Evolutionary conservation across 352 stramenopile species (phyloP).

Genomic region (Globisporangium orthogonon): DNA sequence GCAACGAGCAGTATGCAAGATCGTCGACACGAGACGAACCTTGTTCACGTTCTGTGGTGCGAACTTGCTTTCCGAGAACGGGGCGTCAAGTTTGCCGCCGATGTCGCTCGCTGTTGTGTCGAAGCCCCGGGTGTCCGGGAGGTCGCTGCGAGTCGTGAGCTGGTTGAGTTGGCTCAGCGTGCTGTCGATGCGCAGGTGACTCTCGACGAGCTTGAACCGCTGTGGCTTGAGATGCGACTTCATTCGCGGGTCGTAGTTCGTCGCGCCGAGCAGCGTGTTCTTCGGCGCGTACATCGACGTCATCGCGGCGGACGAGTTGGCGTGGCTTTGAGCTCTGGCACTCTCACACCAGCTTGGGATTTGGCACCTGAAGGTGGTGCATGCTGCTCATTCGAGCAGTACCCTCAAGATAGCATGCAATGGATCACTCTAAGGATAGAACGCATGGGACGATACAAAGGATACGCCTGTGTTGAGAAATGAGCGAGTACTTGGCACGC

Average conservation of each 20-base stretch:
- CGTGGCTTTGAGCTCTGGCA: background rate
- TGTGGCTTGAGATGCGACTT: conserved; percentile 73
- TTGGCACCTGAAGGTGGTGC: too few relatives aligned
- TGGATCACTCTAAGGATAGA: too few relatives aligned
- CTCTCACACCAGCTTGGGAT: background rate
- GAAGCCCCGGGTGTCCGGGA: conserved; percentile 47
- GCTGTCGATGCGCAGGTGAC: conserved; percentile 50
- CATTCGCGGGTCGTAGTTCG: conserved; percentile 60
- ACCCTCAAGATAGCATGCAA: too few relatives aligned
- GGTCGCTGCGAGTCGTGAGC: conserved; percentile 49
- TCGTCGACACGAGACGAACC: conserved; percentile 8
- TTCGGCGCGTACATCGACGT: conserved; percentile 42
- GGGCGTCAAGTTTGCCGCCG: conserved; percentile 32
- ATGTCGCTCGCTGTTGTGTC: conserved; percentile 58
- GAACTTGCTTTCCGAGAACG: conserved; percentile 65
- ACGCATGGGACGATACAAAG: too few relatives aligned
- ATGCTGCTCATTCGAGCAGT: too few relatives aligned
- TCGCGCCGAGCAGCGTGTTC: conserved; percentile 69
- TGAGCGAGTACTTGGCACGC: too few relatives aligned
- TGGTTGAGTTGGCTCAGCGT: conserved; percentile 54
- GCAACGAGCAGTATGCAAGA: too few relatives aligned
- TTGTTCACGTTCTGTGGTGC: conserved; percentile 73
- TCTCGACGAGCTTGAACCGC: conserved; percentile 72
- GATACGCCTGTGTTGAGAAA: too few relatives aligned
- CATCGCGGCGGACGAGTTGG: conserved; percentile 18